Conservation (phyloP, 2,329 filamentous ascomycete species). For the Pseudocercospora fuligena region DNA sequence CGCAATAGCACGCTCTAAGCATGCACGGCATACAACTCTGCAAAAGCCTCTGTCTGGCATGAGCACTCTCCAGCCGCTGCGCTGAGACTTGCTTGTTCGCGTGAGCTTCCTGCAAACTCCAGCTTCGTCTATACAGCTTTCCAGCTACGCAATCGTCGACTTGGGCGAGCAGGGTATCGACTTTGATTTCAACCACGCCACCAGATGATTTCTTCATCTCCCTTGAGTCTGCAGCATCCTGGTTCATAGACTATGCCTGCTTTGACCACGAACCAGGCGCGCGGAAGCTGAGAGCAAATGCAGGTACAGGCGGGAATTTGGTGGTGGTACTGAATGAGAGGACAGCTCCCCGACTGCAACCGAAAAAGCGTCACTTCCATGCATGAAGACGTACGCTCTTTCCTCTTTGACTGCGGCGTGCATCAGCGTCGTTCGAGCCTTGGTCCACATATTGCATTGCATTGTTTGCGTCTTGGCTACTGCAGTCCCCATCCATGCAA, state of each 20-base stretch:
- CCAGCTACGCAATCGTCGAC: neutral
- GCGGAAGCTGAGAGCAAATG: slow-evolving; percentile 16
- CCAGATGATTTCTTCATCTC: neutral
- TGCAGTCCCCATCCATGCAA: slow-evolving; percentile 20
- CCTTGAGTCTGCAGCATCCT: slow-evolving; percentile 4
- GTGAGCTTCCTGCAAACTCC: too few species aligned
- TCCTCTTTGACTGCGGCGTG: slow-evolving; percentile 20
- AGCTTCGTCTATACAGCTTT: neutral
- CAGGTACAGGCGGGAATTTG: slow-evolving; percentile 24
- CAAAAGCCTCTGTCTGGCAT: neutral
- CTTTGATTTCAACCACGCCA: slow-evolving; percentile 26
- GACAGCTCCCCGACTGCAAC: slow-evolving; percentile 17
- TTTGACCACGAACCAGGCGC: slow-evolving; percentile 18
- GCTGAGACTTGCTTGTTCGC: too few species aligned
- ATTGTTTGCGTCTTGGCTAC: slow-evolving; percentile 18
- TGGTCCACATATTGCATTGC: slow-evolving; percentile 23
- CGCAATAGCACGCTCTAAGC: neutral
- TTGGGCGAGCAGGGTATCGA: neutral
- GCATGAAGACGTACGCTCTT: slow-evolving; percentile 20
- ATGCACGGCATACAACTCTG: neutral
- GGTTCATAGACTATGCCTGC: slow-evolving; percentile 4
- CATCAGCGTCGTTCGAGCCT: slow-evolving; percentile 12
- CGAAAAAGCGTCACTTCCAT: slow-evolving; percentile 5
- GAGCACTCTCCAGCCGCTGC: neutral
- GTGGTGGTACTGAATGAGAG: slow-evolving; percentile 27